phyloP scores from a whole-genome alignment of 495 filamentous ascomycete species.

The Glarea lozoyensis region DNA sequence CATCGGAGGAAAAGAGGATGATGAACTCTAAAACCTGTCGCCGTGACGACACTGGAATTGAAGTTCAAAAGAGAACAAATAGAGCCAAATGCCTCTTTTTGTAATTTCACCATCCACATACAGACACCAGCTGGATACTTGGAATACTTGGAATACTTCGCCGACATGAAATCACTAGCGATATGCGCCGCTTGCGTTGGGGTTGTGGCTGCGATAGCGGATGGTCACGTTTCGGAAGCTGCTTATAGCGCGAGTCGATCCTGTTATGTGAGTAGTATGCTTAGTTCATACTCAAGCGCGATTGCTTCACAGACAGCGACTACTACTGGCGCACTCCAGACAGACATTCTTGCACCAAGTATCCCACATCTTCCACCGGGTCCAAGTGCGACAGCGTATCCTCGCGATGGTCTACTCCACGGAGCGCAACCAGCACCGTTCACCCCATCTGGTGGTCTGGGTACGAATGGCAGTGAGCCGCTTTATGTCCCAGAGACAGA shows the following conservation, averaged over 20 bases:
- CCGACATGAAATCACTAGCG: too few species aligned
- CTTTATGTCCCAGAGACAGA: conserved; percentile 66
- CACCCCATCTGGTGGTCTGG: conserved; percentile 64
- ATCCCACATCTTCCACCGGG: conserved; percentile 38
- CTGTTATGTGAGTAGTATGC: not conserved
- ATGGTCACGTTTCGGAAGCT: not conserved
- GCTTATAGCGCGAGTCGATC: not conserved
- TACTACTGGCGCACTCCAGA: not conserved
- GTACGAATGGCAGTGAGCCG: conserved; percentile 66
- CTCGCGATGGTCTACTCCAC: conserved; percentile 58
- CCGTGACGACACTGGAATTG: too few species aligned
- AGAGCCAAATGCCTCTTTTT: too few species aligned
- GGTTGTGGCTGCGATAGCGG: not conserved
- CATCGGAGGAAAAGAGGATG: too few species aligned
- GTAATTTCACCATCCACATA: too few species aligned
- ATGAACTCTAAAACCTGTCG: too few species aligned
- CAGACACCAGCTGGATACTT: too few species aligned
- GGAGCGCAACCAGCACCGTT: conserved; percentile 61
- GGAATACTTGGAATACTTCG: too few species aligned
- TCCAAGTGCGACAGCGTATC: conserved; percentile 51
- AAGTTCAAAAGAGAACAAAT: too few species aligned
- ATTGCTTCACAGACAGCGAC: not conserved
- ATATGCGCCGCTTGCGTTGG: conserved; percentile 4
- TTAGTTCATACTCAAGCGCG: not conserved
- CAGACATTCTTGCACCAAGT: not conserved